Base-by-base conservation (phyloP, 1,284 basidiomycete genomes). In the Leccinum subspadiceum region DNA sequence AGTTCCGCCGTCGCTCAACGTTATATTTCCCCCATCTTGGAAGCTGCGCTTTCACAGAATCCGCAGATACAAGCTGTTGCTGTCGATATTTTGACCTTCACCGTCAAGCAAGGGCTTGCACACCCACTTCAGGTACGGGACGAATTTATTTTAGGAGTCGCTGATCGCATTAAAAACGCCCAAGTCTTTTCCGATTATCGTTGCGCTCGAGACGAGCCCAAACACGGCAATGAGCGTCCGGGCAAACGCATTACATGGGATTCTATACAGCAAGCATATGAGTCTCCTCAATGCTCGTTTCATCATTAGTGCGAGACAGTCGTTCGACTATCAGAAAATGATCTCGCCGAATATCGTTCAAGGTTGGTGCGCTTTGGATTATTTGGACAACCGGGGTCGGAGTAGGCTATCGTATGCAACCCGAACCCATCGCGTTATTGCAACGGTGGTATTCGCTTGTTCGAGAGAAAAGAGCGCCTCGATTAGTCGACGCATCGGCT, bases 1-100 rank as follows among this genome's bases (percentile, higher is more conserved):
- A 93, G 92, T 72, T 96, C 95, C 1, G 92, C 93, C 2, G 83
- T 99, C 39, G 89, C 98, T 2, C 97, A 99, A 70, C 89, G 94
- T 33, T 98, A 98, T 69, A 81, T 98, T 48, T 77, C 81, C 31
- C 87, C 87, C 29, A 93, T 99, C 58, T 78, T 98, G 37, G 82
- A 89, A 1, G 90, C 93, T 1, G 91, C 93, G 0, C 75, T 94
- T 29, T 92, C 92, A 1, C 81, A 82, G 57, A 82, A 89, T 64
- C 66, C 78, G 0, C 82, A 84, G 49, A 87, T 93, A 51, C 96
- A 98, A 72, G 81, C 84, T 5, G 83, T 92, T 5, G 96, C 96
- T 3, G 84, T 97, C 57, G 95, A 98, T 66, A 92, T 99, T 44
- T 76, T 99, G 53, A 89, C 85, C 35, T 95, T 96, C 68, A 95